A percentile compares a stretch with the other conserved stretches of the same genome.
These are phyloP conservation scores for Phytophthora cryptogea DNA, from an alignment of 352 stramenopile species.

Conservation along the genomic window DNA sequence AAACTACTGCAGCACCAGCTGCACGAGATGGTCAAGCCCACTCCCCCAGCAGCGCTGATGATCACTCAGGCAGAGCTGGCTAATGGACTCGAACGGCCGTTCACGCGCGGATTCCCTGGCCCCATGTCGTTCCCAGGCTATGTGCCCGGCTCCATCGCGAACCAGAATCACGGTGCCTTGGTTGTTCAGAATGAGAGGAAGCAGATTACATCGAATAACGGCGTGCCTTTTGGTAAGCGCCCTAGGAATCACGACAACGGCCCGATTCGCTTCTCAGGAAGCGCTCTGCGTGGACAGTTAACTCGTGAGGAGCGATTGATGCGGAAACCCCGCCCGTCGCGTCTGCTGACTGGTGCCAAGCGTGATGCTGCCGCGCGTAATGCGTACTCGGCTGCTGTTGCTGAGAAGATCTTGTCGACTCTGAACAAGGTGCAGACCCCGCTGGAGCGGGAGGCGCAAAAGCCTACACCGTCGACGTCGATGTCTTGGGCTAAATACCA, in stretches of 20 bases:
- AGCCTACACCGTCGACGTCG: conserved; percentile 77
- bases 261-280: conserved; percentile 44
- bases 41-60: conserved; percentile 55
- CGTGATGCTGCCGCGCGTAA: conserved; percentile 59
- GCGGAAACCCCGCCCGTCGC: conserved; percentile 67
- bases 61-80: conserved; percentile 60
- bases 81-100: conserved; percentile 45
- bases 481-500: conserved; percentile 88
- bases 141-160: conserved; percentile 42
- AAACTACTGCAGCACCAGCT: conserved; percentile 69
- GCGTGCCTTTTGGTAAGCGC: conserved; percentile 50
- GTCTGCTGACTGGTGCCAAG: conserved; percentile 73
- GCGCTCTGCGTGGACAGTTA: conserved; percentile 37
- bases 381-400: conserved; percentile 75
- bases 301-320: conserved; percentile 57
- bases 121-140: conserved; percentile 39
- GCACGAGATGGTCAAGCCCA: conserved; percentile 68
- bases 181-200: conserved; percentile 28
- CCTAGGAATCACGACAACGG: conserved; percentile 43
- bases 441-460: conserved; percentile 69
- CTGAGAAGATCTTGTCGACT: conserved; percentile 79
- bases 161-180: conserved; percentile 31
- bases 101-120: conserved; percentile 31
- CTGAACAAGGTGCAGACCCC: conserved; percentile 85
- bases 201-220: conserved; percentile 24